Percentiles rank a stretch among this genome's conserved stretches.
phyloP scores from a whole-genome alignment of 179 eudicot genomes.

The Camellia oleifera region DNA sequence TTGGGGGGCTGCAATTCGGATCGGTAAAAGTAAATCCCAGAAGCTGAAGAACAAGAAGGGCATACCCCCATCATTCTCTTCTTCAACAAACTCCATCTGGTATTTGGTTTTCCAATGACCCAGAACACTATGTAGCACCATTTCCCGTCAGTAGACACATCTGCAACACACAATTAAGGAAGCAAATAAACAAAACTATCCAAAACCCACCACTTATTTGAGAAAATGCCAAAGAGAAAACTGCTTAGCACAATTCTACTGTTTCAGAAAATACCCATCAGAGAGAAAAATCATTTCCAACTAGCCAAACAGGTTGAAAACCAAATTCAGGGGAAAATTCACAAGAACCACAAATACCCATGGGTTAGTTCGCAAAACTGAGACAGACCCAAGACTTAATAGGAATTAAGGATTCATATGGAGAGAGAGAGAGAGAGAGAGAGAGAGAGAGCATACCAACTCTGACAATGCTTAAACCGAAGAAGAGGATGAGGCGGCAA shows the following conservation, averaged over 20 bases:
- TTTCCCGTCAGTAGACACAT: conserved; percentile 88
- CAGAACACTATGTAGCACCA: conserved; percentile 91
- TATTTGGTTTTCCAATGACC: conserved; percentile 58
- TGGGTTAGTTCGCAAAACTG: no score
- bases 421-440: conserved; percentile 1
- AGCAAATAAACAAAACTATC: neutral
- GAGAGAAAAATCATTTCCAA: neutral
- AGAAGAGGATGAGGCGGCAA: conserved; percentile 70
- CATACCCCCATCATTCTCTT: conserved; percentile 72
- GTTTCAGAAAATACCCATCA: neutral
- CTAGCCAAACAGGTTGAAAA: neutral
- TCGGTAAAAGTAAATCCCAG: conserved; percentile 60
- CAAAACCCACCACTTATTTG: neutral
- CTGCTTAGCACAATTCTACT: neutral
- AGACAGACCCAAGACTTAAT: no score
- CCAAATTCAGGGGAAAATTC: neutral
- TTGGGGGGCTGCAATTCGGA: conserved; percentile 52
- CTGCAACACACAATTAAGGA: conserved; percentile 31
- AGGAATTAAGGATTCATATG: no score
- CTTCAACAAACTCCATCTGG: conserved; percentile 80
- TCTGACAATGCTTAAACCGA: conserved; percentile 59
- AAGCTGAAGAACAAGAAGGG: conserved; percentile 77
- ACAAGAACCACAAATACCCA: neutral
- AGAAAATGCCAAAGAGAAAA: neutral
- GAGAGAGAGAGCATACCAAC: conserved; percentile 56